phyloP scores from a whole-genome alignment of 352 stramenopile species.

The Phytophthora quininea region DNA sequence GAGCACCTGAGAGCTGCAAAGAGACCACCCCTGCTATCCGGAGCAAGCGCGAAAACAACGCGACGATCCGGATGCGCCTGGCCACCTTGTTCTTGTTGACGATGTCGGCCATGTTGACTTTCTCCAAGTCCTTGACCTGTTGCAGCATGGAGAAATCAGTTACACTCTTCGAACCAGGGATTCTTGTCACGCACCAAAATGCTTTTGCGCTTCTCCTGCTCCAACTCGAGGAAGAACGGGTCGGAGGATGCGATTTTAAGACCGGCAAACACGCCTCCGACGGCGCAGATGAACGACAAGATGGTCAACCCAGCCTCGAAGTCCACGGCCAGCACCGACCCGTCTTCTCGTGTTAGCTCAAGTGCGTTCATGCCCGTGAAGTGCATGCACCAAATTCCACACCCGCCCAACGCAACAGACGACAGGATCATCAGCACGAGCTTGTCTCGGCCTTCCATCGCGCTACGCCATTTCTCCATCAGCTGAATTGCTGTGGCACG shows the following conservation, averaged over 20 bases:
- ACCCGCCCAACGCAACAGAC: slow-evolving; percentile 53
- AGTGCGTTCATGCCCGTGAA: slow-evolving; percentile 75
- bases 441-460: slow-evolving; percentile 39
- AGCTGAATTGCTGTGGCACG: slow-evolving; percentile 56
- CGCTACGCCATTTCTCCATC: slow-evolving; percentile 75
- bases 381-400: slow-evolving; percentile 78
- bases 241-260: slow-evolving; percentile 61
- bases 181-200: slow-evolving; percentile 31
- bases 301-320: slow-evolving; percentile 66
- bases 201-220: slow-evolving; percentile 56
- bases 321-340: slow-evolving; percentile 41
- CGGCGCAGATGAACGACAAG: slow-evolving; percentile 58
- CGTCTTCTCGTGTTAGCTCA: slow-evolving; percentile 40
- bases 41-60: slow-evolving; percentile 62
- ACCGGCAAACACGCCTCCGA: slow-evolving; percentile 60
- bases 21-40: slow-evolving; percentile 54
- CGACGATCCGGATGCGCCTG: slow-evolving; percentile 59
- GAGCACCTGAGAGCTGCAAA: slow-evolving; percentile 67
- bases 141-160: too few relatives aligned
- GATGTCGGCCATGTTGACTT: slow-evolving; percentile 49
- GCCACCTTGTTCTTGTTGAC: slow-evolving; percentile 53
- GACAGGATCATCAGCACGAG: slow-evolving; percentile 47
- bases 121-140: slow-evolving; percentile 47
- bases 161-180: too few relatives aligned
- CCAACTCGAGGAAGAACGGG: slow-evolving; percentile 68